Conservation (phyloP, 108 stramenopile genomes). For the Cylindrotheca fusiformis region DNA sequence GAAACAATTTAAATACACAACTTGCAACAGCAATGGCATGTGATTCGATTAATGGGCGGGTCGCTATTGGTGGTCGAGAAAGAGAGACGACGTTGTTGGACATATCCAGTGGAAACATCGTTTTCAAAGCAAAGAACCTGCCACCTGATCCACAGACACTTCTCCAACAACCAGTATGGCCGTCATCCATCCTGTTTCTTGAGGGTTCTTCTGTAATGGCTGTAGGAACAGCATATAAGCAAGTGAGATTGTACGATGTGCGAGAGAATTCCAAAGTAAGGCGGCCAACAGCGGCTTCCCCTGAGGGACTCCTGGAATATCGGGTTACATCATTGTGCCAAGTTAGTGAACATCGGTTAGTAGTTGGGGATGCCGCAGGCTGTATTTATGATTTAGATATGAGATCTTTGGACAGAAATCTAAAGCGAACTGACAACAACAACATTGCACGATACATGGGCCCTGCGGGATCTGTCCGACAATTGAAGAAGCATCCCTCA, state of each 20-base stretch:
- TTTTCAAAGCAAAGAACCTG: slow-evolving; percentile 86
- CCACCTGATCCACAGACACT: slow-evolving; percentile 85
- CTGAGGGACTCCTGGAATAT: slow-evolving; percentile 48
- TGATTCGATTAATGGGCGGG: slow-evolving; percentile 22
- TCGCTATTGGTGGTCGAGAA: slow-evolving; percentile 77
- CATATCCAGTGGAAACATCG: slow-evolving; percentile 49
- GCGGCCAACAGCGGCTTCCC: slow-evolving; percentile 64
- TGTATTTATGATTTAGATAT: slow-evolving; percentile 58
- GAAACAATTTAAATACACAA: slow-evolving; percentile 44
- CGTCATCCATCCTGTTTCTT: slow-evolving; percentile 61
- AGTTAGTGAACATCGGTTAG: slow-evolving; percentile 36
- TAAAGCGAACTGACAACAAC: slow-evolving; percentile 20
- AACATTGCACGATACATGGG: slow-evolving; percentile 64
- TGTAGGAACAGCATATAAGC: slow-evolving; percentile 76
- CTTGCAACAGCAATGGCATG: slow-evolving; percentile 61
- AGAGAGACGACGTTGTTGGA: slow-evolving; percentile 65
- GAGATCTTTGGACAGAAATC: slow-evolving; percentile 32
- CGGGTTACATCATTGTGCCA: slow-evolving; percentile 71
- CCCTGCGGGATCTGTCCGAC: slow-evolving; percentile 72
- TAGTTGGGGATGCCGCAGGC: slow-evolving; percentile 70
- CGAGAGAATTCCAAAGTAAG: slow-evolving; percentile 53
- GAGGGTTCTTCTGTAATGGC: slow-evolving; percentile 46
- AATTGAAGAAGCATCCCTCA: slow-evolving; percentile 57
- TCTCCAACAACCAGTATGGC: slow-evolving; percentile 79
- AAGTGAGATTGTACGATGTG: slow-evolving; percentile 80